These are phyloP conservation scores for Torulaspora gathmanii DNA, from an alignment of 805 yeast species.

Conservation along the genomic window DNA sequence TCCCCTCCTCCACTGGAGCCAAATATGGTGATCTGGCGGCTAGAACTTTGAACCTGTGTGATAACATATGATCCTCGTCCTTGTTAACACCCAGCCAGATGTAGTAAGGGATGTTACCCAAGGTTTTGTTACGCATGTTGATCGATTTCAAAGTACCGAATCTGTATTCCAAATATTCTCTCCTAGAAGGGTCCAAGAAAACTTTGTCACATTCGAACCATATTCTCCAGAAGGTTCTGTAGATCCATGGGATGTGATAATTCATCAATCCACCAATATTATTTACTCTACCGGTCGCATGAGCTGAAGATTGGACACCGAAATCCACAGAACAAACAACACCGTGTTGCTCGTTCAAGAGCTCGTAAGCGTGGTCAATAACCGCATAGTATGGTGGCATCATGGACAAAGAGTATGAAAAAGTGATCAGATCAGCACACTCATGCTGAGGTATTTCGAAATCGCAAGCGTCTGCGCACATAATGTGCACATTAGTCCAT, in stretches of 20 bases:
- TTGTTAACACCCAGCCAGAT: constrained; percentile 79
- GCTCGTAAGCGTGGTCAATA: constrained; percentile 56
- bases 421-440: constrained; percentile 67
- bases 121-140: constrained; percentile 56
- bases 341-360: constrained; percentile 52
- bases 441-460: constrained; percentile 47
- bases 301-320: constrained; percentile 67
- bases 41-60: constrained; percentile 54
- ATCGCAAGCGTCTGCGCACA: constrained; percentile 72
- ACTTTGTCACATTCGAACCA: constrained; percentile 88
- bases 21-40: constrained; percentile 64
- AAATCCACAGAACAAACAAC: constrained; percentile 70
- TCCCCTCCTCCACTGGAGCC: constrained; percentile 44
- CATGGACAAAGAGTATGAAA: constrained; percentile 80
- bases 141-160: constrained; percentile 77
- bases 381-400: constrained; percentile 79
- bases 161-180: constrained; percentile 76
- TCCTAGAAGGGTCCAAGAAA: constrained; percentile 70
- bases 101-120: constrained; percentile 77
- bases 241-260: constrained; percentile 72
- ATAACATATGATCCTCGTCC: constrained; percentile 37
- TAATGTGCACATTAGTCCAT: constrained; percentile 58
- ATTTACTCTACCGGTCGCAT: constrained; percentile 61
- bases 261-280: constrained; percentile 70
- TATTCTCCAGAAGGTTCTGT: constrained; percentile 76